Percentiles rank a stretch among this genome's conserved stretches.
Evolutionary conservation across 2,329 filamentous ascomycete genomes (phyloP).

Genomic region (Fusarium buharicum): DNA sequence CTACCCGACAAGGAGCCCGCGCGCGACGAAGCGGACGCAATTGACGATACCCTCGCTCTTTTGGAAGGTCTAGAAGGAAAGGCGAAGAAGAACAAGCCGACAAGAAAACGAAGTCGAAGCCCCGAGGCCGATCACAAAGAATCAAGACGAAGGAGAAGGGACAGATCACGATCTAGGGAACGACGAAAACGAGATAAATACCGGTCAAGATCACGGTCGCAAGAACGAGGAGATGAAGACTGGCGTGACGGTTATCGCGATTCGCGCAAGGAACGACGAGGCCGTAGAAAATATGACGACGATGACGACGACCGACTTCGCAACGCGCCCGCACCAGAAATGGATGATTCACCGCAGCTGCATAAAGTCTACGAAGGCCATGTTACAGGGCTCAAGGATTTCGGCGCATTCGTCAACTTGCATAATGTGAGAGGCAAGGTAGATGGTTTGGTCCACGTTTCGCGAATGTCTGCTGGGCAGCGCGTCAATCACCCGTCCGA

Average conservation of each 20-base stretch:
- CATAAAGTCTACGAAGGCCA: conserved; percentile 91
- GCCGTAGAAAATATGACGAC: conserved; percentile 54
- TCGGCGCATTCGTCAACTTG: conserved; percentile 95
- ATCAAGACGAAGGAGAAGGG: conserved; percentile 54
- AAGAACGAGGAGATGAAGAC: conserved; percentile 59
- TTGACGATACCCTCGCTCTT: conserved; percentile 93
- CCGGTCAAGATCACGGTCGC: conserved; percentile 53
- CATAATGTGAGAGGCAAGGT: conserved; percentile 86
- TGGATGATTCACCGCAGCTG: conserved; percentile 83
- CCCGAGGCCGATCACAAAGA: conserved; percentile 61
- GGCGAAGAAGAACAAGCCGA: conserved; percentile 59
- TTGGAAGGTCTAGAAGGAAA: conserved; percentile 86
- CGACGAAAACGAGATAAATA: conserved; percentile 51
- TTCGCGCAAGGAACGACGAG: conserved; percentile 49
- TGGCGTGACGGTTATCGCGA: conserved; percentile 51
- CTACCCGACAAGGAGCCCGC: conserved; percentile 78
- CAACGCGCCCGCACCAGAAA: conserved; percentile 73
- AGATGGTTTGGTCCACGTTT: conserved; percentile 93
- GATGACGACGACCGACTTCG: conserved; percentile 69
- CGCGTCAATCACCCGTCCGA: conserved; percentile 94
- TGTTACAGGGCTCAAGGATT: conserved; percentile 93
- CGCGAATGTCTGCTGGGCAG: conserved; percentile 83
- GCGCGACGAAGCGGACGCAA: conserved; percentile 66
- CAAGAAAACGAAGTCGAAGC: conserved; percentile 69
- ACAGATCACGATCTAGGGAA: conserved; percentile 57